Percentiles rank a stretch among this genome's conserved stretches.
Conservation (phyloP, 805 yeast genomes). For the Starmerella gropengiesseri region DNA sequence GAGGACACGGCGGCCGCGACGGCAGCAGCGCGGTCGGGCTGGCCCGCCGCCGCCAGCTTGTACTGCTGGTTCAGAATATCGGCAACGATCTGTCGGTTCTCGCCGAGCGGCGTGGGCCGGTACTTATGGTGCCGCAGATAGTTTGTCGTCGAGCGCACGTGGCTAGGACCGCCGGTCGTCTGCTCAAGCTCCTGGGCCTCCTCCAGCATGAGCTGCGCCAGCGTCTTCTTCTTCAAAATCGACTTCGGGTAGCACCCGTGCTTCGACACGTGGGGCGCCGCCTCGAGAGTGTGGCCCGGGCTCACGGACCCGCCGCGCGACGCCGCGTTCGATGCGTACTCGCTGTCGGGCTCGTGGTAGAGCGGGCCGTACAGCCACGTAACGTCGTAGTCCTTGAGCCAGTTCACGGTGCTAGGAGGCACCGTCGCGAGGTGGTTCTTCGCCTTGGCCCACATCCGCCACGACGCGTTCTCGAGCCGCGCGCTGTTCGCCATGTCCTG, state of each 20-base stretch:
- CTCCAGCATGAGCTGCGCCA: conserved; percentile 63
- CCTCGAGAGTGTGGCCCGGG: background rate
- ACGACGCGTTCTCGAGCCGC: conserved; percentile 70
- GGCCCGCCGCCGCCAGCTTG: background rate
- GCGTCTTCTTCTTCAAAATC: conserved; percentile 75
- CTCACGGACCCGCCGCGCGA: conserved; percentile 1
- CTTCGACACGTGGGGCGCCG: background rate
- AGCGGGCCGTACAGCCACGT: conserved; percentile 97
- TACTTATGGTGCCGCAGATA: conserved; percentile 34
- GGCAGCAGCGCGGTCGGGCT: no score
- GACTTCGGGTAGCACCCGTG: conserved; percentile 45
- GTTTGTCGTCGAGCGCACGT: conserved; percentile 17
- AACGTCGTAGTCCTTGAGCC: conserved; percentile 95
- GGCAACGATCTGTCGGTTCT: conserved; percentile 26
- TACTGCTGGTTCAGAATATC: conserved; percentile 29
- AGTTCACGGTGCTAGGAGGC: conserved; percentile 81
- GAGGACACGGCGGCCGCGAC: no score
- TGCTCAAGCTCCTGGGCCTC: conserved; percentile 21
- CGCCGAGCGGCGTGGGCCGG: conserved; percentile 29
- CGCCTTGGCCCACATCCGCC: conserved; percentile 93
- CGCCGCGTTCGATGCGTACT: no score
- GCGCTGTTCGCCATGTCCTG: conserved; percentile 78
- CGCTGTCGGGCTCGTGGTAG: conserved; percentile 33
- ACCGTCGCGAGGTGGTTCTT: conserved; percentile 58
- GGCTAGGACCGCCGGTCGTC: background rate